phyloP scores from a whole-genome alignment of 2,329 filamentous ascomycete genomes.

The Gnomoniopsis sp. region DNA sequence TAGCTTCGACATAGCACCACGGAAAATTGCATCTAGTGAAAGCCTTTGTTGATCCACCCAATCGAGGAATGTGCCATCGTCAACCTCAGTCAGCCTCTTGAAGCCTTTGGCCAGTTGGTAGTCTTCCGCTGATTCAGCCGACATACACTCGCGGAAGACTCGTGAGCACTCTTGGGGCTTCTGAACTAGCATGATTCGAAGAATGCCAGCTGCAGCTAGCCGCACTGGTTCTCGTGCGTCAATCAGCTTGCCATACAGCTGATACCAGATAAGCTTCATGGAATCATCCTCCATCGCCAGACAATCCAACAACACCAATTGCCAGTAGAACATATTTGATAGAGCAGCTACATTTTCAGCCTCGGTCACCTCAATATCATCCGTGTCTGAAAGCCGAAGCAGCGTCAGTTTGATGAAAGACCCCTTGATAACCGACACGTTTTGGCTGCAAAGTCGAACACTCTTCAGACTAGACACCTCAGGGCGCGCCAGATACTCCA shows the following conservation, averaged over 20 bases:
- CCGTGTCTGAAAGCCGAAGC: conserved; percentile 78
- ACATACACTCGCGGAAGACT: conserved; percentile 70
- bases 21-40: conserved; percentile 78
- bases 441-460: conserved; percentile 86
- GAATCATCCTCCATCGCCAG: conserved; percentile 77
- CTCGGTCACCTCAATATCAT: conserved; percentile 59
- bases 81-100: conserved; percentile 78
- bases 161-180: conserved; percentile 78
- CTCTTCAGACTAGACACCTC: conserved; percentile 79
- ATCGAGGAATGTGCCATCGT: conserved; percentile 80
- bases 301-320: conserved; percentile 79
- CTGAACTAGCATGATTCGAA: conserved; percentile 90
- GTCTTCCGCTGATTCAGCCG: conserved; percentile 58
- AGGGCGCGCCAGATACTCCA: conserved; percentile 86
- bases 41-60: conserved; percentile 84
- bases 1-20: conserved; percentile 71
- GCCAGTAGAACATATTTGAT: conserved; percentile 90
- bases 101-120: conserved; percentile 69
- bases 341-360: conserved; percentile 68
- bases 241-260: conserved; percentile 85
- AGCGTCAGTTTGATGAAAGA: conserved; percentile 78
- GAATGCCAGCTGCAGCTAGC: conserved; percentile 74
- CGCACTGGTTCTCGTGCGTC: conserved; percentile 66
- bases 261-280: conserved; percentile 83
- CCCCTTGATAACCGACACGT: conserved; percentile 70